Conservation (phyloP, 2,329 filamentous ascomycete species). For the Talaromyces funiculosus region DNA sequence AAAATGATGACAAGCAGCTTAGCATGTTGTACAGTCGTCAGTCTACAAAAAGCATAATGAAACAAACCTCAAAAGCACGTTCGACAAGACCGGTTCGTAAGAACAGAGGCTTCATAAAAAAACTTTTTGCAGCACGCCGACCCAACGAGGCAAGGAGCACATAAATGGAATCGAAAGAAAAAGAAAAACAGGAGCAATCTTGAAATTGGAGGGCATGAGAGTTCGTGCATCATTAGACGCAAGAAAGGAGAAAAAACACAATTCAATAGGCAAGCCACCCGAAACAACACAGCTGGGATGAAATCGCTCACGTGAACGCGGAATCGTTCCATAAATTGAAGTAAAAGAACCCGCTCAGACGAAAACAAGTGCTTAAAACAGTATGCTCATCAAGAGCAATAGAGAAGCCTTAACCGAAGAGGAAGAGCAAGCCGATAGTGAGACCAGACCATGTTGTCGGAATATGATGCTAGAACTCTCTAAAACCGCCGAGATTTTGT, state of each 20-base stretch:
- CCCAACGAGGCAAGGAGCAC: constrained; percentile 35
- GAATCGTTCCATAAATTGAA: constrained; percentile 29
- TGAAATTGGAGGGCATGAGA: constrained; percentile 19
- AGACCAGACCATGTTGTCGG: constrained; percentile 38
- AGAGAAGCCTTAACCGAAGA: constrained; percentile 31
- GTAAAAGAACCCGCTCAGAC: constrained; percentile 32
- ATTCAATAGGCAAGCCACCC: constrained; percentile 15
- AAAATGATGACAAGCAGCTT: constrained; percentile 17
- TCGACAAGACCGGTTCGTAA: constrained; percentile 35
- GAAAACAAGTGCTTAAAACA: constrained; percentile 39
- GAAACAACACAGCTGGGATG: constrained; percentile 14
- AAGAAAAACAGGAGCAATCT: constrained; percentile 6
- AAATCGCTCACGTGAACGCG: constrained; percentile 16
- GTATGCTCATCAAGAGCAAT: constrained; percentile 39
- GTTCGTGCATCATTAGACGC: constrained; percentile 35
- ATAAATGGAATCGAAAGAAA: constrained; percentile 20
- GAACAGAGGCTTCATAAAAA: constrained; percentile 24
- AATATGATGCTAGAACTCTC: constrained; percentile 34
- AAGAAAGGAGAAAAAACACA: constrained; percentile 17
- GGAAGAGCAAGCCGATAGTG: constrained; percentile 35
- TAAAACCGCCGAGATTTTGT: constrained; percentile 17
- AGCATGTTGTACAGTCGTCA: constrained; percentile 32
- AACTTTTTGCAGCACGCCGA: constrained; percentile 44
- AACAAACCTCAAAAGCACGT: constrained; percentile 32
- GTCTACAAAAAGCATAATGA: constrained; percentile 29